Evolutionary conservation across 2,329 filamentous ascomycete genomes (phyloP), one percentile per base, ranked within the genome.

Genomic region (Fusarium sp.): DNA sequence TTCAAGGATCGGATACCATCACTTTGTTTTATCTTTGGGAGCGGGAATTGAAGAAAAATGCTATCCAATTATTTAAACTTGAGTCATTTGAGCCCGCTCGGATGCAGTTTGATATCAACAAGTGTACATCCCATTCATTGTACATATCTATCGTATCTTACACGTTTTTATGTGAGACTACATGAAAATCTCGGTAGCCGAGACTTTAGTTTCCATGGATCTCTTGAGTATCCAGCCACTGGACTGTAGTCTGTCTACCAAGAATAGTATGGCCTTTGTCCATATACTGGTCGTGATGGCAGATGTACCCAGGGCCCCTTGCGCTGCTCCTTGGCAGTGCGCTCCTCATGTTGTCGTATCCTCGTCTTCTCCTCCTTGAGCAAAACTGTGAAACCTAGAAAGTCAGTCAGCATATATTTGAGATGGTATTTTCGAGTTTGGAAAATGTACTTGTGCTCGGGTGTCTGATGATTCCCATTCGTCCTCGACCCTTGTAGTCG

Each of bases 321-420:
- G 79, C 91, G 91, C 64, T 89, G 87, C 82, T 93, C 89, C 86
- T 94, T 96, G 76, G 91, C 91, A 80, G 94, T 88, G 67, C 92
- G 90, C 79, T 98, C 95, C 66, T 94, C 87, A 79, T 93, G 90
- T 80, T 95, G 89, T 70, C 96, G 90, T 79, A 98, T 91, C 64
- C 95, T 89, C 7, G 96, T 98, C 83, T 93, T 93, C 83, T 98
- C 95, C 82, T 99, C 96, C 85, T 98, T 99, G 80, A 99, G 86
- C 16, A 98, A 82, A 38, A 99, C 85, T 0, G 92, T 91, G 70
- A 98, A 89, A 74, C 89, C 94, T 95, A 76, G 27, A 20, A n/a
- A 40, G 42, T 50, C 50, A 16, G 73, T 82, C 61, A 81, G 76
- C 45, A 54, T 35, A 16, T 40, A 18, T 47, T 14, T 16, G 24